These are phyloP conservation scores for Ogataea salicorniae DNA, from an alignment of 805 yeast species.

Conservation along the genomic window DNA sequence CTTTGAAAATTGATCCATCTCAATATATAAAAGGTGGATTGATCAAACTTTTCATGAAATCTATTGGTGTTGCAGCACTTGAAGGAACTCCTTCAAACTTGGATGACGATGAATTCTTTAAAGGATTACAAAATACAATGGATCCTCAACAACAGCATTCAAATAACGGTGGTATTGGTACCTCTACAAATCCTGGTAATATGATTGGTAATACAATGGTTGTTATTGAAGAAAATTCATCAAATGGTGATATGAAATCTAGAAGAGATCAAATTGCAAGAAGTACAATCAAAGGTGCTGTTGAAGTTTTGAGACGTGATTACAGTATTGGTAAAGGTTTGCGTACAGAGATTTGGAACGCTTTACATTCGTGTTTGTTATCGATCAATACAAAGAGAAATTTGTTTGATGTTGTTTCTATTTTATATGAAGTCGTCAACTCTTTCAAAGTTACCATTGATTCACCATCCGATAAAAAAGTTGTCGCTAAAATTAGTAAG, in stretches of 20 bases:
- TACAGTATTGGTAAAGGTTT: constrained; percentile 54
- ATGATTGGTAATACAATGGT: constrained; percentile 35
- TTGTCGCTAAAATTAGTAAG: constrained; percentile 48
- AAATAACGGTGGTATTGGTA: neutral
- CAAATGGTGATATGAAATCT: constrained; percentile 37
- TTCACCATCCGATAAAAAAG: constrained; percentile 62
- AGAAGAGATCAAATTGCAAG: constrained; percentile 66
- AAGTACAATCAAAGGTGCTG: constrained; percentile 57
- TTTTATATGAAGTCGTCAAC: constrained; percentile 60
- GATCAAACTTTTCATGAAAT: constrained; percentile 39
- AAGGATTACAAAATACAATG: neutral
- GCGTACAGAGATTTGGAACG: constrained; percentile 58
- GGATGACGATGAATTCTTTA: constrained; percentile 59
- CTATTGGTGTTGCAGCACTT: constrained; percentile 64
- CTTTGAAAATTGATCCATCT: constrained; percentile 52
- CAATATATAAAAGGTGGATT: constrained; percentile 47
- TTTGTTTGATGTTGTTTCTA: constrained; percentile 58
- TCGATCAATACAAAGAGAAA: constrained; percentile 56
- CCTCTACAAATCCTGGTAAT: neutral
- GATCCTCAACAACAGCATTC: neutral
- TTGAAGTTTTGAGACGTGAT: constrained; percentile 58
- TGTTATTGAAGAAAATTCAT: constrained; percentile 51
- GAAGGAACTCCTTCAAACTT: constrained; percentile 52
- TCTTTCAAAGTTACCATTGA: constrained; percentile 57
- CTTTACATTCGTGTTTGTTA: constrained; percentile 56